phyloP scores from a whole-genome alignment of 345 rosid species.

The Leavenworthia alabamica region DNA sequence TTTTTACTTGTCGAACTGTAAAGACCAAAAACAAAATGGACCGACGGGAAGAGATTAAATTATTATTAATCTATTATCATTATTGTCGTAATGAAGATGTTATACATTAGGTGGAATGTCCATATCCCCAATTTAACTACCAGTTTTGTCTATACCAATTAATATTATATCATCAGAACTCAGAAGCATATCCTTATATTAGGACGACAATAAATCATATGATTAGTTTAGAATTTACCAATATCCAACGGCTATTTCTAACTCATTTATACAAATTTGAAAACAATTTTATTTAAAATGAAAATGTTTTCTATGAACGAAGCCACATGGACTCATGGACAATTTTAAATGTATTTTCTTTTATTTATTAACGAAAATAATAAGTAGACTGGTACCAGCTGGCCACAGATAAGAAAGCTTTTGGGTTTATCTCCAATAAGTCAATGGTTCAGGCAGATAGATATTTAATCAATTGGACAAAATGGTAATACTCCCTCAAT shows the following conservation, averaged over 20 bases:
- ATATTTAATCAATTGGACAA: not conserved
- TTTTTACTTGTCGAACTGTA: not conserved
- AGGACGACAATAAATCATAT: conserved; percentile 11
- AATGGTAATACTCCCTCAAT: not conserved
- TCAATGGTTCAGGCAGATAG: conserved; percentile 20
- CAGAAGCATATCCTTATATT: not conserved
- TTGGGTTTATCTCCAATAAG: conserved; percentile 19
- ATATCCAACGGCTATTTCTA: conserved; percentile 24
- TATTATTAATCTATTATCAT: not conserved
- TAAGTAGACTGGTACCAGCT: conserved; percentile 21
- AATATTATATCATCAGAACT: not conserved
- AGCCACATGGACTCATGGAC: conserved; percentile 6
- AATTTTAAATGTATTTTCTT: not conserved
- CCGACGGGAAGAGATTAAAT: not conserved
- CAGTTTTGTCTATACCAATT: not conserved
- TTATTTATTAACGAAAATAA: not conserved
- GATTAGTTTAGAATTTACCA: conserved; percentile 15
- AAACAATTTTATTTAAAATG: not conserved
- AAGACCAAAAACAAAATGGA: not conserved
- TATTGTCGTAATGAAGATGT: not conserved
- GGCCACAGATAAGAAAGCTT: conserved; percentile 26
- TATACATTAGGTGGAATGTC: conserved; percentile 18
- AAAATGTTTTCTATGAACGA: not conserved
- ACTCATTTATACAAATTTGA: not conserved
- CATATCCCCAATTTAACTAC: conserved; percentile 7